Base-by-base conservation (phyloP, 148 eudicot genomes). In the Camellia japonica region DNA sequence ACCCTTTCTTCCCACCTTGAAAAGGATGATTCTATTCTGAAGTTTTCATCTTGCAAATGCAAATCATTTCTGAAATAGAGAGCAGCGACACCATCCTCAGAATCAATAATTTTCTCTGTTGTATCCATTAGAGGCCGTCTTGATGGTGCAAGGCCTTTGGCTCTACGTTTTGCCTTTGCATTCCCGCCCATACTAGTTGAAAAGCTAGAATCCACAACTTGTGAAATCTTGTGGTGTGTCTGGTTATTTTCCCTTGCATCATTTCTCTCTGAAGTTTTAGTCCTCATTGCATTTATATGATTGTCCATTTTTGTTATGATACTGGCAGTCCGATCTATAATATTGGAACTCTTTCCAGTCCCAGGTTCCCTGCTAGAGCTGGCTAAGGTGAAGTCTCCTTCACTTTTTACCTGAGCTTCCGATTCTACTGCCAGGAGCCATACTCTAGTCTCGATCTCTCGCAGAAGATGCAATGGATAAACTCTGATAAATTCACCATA, bases 351-450 rank as follows among this genome's bases (percentile, higher is more conserved):
- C 85, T 88, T 92, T 79, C 89, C 91, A 71, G 87, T 76, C 73
- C 86, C 84, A 75, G 87, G 86, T 74, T 88, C 91, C 68, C 84
- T 89, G 78, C 76, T 83, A 79, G 85, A 80, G 61, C 85, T 82
- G 79, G 78, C 80, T 52, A 88, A 81, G 68, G 78, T 82, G 56
- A 87, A 87, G 79, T 90, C 94, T 58, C 89, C 86, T 75, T 92
- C 97, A 72, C 86, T 86, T 84, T 92, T 92, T 80, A 90, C 84
- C 76, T 89, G 93, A 80, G 92, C 94, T 89, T 95, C 97, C 69
- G 99, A 95, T 80, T 95, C 97, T 52, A 95, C 99, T 46, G 99
- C 99, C 79, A 95, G 85, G 78, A 95, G 97, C 99, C 99, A 95
- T 73, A 92, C 94, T 80, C 97, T 88, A 63, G 99, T 95, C 84